Base-by-base conservation (phyloP, 139 green algal genomes). In the Axilococcus clingmanii region DNA sequence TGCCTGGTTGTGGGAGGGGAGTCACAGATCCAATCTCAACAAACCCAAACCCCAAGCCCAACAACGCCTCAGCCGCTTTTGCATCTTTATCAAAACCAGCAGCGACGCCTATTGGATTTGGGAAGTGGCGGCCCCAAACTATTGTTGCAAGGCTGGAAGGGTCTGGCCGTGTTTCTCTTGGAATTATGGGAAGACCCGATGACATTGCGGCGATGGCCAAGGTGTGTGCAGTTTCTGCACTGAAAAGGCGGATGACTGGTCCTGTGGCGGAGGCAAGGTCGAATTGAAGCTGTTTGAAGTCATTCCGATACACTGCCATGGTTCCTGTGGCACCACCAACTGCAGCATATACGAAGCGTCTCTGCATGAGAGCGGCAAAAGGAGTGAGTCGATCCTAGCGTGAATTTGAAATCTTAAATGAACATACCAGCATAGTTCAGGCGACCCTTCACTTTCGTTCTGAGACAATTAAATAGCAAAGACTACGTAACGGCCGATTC, bases 41-140 rank as follows among this genome's bases (percentile, higher is more conserved):
- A 61, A 96, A 95, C 0, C 89, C 91, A 71, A 97, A 94, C 1
- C 91, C 91, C 32, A 97, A 62, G 2, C 63, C 72, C 42, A 96
- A 52, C 23, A 96, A 44, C 4, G 68, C 65, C 22, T 88, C 72
- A 8, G 93, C 57, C 2, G 74, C 76, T 46, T 94, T 77, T 15
- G 80, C 91, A 62, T 94, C 70, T 74, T 99, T 99, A 78, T 99
- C 91, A 69, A 98, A 98, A 1, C 91, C 91, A 28, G 91, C 91
- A 17, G 91, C 91, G 24, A 98, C 55, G 12, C 91, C 91, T 7
- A 99, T 58, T 3, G 91, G 91, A 66, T 98, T 99, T 4, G 59
- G 20, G 31, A 99, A 94, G 7, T 65, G 28, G 1, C 68, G 63
- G 16, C 75, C 77, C 76, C 83, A 94, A 3, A 92, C 63, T 11